Evolutionary conservation across 2,329 filamentous ascomycete species (phyloP).

Genomic region (Pseudophaeomoniella oleicola): DNA sequence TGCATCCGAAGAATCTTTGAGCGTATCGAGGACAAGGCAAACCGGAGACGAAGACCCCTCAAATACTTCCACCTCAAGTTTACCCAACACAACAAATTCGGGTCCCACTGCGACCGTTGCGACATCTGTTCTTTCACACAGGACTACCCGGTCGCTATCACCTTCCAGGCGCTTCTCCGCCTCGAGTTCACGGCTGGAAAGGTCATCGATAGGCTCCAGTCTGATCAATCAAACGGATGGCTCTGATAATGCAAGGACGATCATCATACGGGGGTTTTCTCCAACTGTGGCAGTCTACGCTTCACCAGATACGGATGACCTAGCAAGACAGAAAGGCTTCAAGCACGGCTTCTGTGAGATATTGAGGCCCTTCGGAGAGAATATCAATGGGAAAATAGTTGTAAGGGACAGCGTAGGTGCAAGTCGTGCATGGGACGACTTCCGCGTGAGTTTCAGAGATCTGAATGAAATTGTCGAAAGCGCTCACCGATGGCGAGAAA

Average conservation of each 20-base stretch:
- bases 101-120: conserved; percentile 47
- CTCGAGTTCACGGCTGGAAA: conserved; percentile 33
- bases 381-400: conserved; percentile 71
- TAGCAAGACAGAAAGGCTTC: conserved; percentile 75
- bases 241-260: conserved; percentile 41
- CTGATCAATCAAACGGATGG: conserved; percentile 38
- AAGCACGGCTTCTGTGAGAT: conserved; percentile 68
- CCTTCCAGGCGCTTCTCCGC: conserved; percentile 47
- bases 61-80: conserved; percentile 35
- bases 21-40: conserved; percentile 45
- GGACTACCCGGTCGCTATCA: conserved; percentile 53
- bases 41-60: conserved; percentile 36
- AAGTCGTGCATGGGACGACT: conserved; percentile 76
- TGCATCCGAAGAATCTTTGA: conserved; percentile 49
- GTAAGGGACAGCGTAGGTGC: conserved; percentile 81
- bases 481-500: neutral
- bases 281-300: conserved; percentile 78
- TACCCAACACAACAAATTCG: conserved; percentile 37
- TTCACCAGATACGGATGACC: conserved; percentile 70
- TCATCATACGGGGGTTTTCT: conserved; percentile 74
- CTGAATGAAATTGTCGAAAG: conserved; percentile 33
- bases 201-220: conserved; percentile 27
- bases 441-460: conserved; percentile 69
- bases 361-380: conserved; percentile 80
- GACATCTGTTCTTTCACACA: conserved; percentile 50